Evolutionary conservation across 2,329 filamentous ascomycete species (phyloP), one percentile per base, ranked within the genome.

Genomic region (Fusarium papillatum): DNA sequence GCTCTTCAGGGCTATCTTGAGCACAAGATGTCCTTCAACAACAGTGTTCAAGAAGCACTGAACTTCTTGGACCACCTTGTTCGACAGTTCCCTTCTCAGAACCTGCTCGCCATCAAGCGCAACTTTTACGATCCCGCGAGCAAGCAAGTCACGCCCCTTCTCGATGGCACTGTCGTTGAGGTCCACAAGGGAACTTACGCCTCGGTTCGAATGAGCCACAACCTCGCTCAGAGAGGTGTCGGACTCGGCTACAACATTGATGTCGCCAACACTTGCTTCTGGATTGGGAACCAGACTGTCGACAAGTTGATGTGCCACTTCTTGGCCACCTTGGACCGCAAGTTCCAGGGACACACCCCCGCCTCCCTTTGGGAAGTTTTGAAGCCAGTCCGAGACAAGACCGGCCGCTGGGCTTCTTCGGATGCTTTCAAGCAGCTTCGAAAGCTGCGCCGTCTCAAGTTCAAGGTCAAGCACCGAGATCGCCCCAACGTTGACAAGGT

Each of bases 51-150:
- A 10, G 94, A 97, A 80, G 93, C 94, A 17, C 91, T 98, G 83
- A 98, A 94, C 81, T 98, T 98, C 80, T 87, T 98, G 7, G 97
- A 99, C 75, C 97, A 99, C 81, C 87, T 96, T 10, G 87, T 99
- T 67, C 94, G 97, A 7, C 92, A 98, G 82, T 88, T 86, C n/a
- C 95, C 97, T 0, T 93, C 93, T 0, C 85, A 91, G 78, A 85
- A 88, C 3, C 91, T 95, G 79, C 87, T 93, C 0, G 84, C 91
- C 0, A 94, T 98, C 83, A 96, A 95, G 83, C 92, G 96, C 16
- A 95, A 93, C 10, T 98, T 98, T 81, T 98, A 97, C 84, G 86
- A 91, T 46, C 84, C 86, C 2, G 77, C 29, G 11, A 55, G 86
- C 1, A 88, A 89, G 3, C 81, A 88, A 26, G 84, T 86, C 0